Base-by-base conservation (phyloP, 805 yeast genomes). In the Kodamaea hsintzibuensis region DNA sequence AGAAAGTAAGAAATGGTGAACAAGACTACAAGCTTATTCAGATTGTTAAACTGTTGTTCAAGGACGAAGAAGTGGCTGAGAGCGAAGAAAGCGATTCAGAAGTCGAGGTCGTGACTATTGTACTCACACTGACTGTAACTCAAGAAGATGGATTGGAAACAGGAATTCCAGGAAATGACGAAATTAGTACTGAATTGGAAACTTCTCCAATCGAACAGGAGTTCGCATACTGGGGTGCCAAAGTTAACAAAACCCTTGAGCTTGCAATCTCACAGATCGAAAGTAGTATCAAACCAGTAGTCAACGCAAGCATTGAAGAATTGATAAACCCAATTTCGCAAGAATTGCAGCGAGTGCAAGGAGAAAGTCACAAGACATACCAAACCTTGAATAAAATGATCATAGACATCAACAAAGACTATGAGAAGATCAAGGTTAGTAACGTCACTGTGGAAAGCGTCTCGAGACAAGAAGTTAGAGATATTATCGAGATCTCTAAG, bases 381-480 rank as follows among this genome's bases (percentile, higher is more conserved):
- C 67, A 70, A 58, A 55, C 50, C 2, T 60, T 74, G 58, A 66
- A 67, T 52, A 57, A 57, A 42, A 61, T 69, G 56, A 76, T 72
- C 42, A 49, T 53, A 8, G 57, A 60, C 2, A 67, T 76, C 39
- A 66, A 73, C 58, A 70, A 66, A 54, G 79, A 76, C 58, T 62
- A 62, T 30, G 73, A 68, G 39, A 51, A 53, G 12, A 69, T 75
- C 49, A 62, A 66, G 42, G 62, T 60, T 17, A 54, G 62, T 25
- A 38, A 49, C 42, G 55, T 42, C 55, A 57, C 25, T 33, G 56
- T 44, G 48, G 63, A 27, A 57, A 59, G 63, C 9, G 63, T 68
- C 14, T 51, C 67, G 2, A 60, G 80, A 48, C 76, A 76, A 58
- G 68, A 64, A 30, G 67, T 76, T 57, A 57, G 80, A 51, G 77